Evolutionary conservation across 345 rosid species (phyloP).

Genomic region (Kernera saxatilis): DNA sequence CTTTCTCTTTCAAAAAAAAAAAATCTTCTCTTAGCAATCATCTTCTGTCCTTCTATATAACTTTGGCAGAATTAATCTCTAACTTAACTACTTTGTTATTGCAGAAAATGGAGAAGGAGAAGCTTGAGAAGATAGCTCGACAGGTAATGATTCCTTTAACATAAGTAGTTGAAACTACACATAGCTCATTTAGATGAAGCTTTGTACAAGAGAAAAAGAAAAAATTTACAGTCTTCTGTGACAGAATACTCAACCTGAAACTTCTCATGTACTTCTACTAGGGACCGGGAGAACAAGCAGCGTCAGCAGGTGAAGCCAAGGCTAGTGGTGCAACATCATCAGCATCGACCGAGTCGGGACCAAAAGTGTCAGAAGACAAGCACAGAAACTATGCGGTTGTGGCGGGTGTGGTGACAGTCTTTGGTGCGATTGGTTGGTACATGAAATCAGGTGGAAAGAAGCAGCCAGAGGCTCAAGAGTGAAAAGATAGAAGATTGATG

Average conservation of each 20-base stretch:
- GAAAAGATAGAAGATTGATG: neutral
- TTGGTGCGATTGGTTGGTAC: conserved; percentile 89
- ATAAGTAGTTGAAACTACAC: neutral
- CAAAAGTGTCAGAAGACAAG: conserved; percentile 68
- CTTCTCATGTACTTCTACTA: conserved; percentile 20
- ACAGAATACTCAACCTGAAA: neutral
- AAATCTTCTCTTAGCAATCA: too few relatives aligned
- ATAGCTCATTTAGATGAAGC: neutral
- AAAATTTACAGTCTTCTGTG: neutral
- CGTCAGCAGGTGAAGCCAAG: conserved; percentile 40
- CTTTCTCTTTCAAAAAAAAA: neutral
- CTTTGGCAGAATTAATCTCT: neutral
- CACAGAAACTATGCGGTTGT: conserved; percentile 72
- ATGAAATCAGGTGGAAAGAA: conserved; percentile 70
- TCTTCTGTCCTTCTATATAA: too few relatives aligned
- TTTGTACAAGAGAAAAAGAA: neutral
- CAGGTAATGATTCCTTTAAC: conserved; percentile 45
- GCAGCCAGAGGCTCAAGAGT: conserved; percentile 55
- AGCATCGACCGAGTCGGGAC: conserved; percentile 40
- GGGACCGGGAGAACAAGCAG: conserved; percentile 61
- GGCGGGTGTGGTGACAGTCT: conserved; percentile 57
- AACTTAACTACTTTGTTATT: conserved; percentile 6
- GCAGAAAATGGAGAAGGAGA: conserved; percentile 91
- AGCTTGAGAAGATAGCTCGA: conserved; percentile 80
- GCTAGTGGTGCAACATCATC: conserved; percentile 37